Conservation (phyloP, 176 grass and related monocot genomes). For the Eremochloa ophiuroides region DNA sequence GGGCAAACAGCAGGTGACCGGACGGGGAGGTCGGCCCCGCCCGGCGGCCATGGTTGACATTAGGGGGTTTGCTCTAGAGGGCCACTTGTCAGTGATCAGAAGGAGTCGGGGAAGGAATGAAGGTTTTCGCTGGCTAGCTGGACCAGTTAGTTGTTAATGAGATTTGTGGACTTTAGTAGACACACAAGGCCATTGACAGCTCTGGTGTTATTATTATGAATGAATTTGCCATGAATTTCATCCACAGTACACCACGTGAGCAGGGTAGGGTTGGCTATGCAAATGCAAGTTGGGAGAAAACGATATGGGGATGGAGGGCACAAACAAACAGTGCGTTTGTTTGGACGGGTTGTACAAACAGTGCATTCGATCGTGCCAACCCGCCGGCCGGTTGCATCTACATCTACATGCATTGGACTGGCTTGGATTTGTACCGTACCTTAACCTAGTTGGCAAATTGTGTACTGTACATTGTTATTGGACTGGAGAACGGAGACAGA, state of each 20-base stretch:
- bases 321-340: neutral
- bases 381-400: neutral
- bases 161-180: neutral
- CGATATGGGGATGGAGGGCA: neutral
- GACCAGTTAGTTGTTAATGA: neutral
- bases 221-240: neutral
- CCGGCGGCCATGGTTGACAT: neutral
- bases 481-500: too few relatives aligned
- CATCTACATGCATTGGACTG: conserved; percentile 6
- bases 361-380: conserved; percentile 2
- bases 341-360: neutral
- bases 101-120: too few relatives aligned
- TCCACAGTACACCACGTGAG: conserved; percentile 1
- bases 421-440: neutral
- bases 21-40: neutral
- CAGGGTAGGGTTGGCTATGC: too few relatives aligned
- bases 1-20: too few relatives aligned
- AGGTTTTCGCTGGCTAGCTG: neutral
- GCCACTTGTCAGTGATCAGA: neutral
- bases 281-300: conserved; percentile 23
- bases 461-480: neutral
- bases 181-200: neutral
- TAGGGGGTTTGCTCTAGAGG: neutral
- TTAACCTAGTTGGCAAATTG: neutral
- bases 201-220: neutral